phyloP scores from a whole-genome alignment of 192 early-diverging fungal genomes.

The Lobosporangium transversale region DNA sequence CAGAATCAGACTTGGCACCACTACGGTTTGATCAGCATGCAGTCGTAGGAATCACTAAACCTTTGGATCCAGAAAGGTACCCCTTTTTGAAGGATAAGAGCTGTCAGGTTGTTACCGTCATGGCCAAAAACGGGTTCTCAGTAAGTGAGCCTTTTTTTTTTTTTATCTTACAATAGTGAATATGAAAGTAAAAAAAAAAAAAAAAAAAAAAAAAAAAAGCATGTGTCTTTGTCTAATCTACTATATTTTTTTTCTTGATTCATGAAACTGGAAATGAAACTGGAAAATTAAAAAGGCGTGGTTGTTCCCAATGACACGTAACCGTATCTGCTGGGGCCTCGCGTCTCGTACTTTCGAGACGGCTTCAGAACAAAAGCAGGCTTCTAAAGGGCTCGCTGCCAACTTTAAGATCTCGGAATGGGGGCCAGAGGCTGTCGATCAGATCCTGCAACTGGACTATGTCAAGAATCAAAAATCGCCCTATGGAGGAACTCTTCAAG shows the following conservation, averaged over 20 bases:
- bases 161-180: too few species aligned
- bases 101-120: conserved; percentile 19
- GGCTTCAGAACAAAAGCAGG: neutral
- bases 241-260: neutral
- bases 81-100: conserved; percentile 31
- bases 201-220: too few species aligned
- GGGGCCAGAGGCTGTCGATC: conserved; percentile 24
- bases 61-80: conserved; percentile 22
- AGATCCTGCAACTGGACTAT: conserved; percentile 4
- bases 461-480: conserved; percentile 25
- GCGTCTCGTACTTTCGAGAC: conserved; percentile 1
- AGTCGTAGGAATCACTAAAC: conserved; percentile 16
- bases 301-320: conserved; percentile 20
- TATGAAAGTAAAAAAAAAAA: too few species aligned
- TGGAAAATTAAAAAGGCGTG: too few species aligned
- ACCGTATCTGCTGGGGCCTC: conserved; percentile 27
- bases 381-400: neutral
- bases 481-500: conserved; percentile 11
- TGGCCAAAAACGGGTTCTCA: conserved; percentile 21
- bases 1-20: conserved; percentile 21
- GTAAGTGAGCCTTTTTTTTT: neutral
- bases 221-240: neutral
- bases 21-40: conserved; percentile 39
- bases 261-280: too few species aligned
- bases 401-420: conserved; percentile 38